Evolutionary conservation across 2,329 filamentous ascomycete genomes (phyloP), one percentile per base, ranked within the genome.

Genomic region (Tolypocladium guangdongense): DNA sequence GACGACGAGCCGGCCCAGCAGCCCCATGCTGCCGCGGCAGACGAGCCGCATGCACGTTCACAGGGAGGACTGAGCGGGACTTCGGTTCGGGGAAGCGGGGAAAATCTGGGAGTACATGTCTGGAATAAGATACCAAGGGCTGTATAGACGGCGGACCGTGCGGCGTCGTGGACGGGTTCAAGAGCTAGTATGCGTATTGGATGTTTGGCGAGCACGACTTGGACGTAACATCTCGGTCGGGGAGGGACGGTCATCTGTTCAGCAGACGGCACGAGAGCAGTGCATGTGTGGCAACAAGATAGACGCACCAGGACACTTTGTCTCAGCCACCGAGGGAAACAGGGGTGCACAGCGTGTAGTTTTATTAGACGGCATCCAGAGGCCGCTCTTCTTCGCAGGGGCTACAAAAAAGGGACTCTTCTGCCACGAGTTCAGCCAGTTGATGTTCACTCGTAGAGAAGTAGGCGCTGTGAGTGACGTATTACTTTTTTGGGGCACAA

Each of bases 1-100:
- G 41, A 73, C 75, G 2, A 71, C 74, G 5, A 78, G 75, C 27
- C 66, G 75, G n/a, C 76, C 76, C 0, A 66, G 66, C 22, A 77
- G 73, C 36, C 76, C 76, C 10, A 71, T 72, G 59, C 60, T 77
- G 20, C 62, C 71, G 58, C 60, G 68, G 49, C 57, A 67, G 62
- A 66, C 67, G 4, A 74, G 73, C 46, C 63, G 68, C 24, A 66
- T 67, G 54, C 67, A 68, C 54, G 64, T 72, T 55, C 65, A 64
- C 54, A 64, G 65, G 27, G 71, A 74, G 20, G 68, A 74, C 27
- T 74, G 51, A 62, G 36, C 18, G 33, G 14, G 4, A 12, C 24
- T 8, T 7, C 1, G 7, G 5, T 14, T 8, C 2, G 45, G 45
- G 14, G 3, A 11, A n/a, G n/a, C n/a, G n/a, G 14, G 16, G n/a